Conservation (phyloP, 495 filamentous ascomycete genomes). For the Usnea hakonensis region DNA sequence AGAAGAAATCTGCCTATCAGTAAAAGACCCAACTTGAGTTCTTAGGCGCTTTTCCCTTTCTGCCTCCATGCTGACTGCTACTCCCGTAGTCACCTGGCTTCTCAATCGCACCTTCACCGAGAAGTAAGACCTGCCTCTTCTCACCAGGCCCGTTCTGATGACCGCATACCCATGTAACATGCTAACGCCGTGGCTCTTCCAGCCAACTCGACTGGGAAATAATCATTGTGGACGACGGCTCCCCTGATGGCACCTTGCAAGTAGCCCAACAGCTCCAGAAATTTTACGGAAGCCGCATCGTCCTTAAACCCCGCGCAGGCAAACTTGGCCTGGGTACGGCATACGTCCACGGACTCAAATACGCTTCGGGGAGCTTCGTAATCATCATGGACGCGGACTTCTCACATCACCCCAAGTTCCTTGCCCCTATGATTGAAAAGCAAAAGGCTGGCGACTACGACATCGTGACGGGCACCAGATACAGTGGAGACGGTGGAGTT, state of each 20-base stretch:
- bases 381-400: constrained; percentile 99
- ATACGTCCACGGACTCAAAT: constrained; percentile 90
- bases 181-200: constrained; percentile 8
- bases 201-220: constrained; percentile 97
- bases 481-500: constrained; percentile 75
- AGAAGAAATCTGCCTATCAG: constrained; percentile 74
- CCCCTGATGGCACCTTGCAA: constrained; percentile 88
- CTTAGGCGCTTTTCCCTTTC: background rate
- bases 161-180: constrained; percentile 1
- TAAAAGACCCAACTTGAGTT: background rate
- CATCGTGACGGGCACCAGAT: constrained; percentile 93
- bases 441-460: constrained; percentile 70
- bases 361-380: constrained; percentile 80
- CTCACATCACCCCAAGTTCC: constrained; percentile 96
- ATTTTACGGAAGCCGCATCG: constrained; percentile 68
- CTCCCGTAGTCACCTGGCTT: constrained; percentile 75
- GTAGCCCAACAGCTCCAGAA: constrained; percentile 83
- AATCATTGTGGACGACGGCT: constrained; percentile 95
- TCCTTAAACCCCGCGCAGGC: constrained; percentile 77
- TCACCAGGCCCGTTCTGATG: background rate
- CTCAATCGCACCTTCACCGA: constrained; percentile 84
- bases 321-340: constrained; percentile 96
- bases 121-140: constrained; percentile 46
- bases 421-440: constrained; percentile 73
- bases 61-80: background rate